phyloP scores from a whole-genome alignment of 768 basidiomycete species.

The Coprinellus micaceus region DNA sequence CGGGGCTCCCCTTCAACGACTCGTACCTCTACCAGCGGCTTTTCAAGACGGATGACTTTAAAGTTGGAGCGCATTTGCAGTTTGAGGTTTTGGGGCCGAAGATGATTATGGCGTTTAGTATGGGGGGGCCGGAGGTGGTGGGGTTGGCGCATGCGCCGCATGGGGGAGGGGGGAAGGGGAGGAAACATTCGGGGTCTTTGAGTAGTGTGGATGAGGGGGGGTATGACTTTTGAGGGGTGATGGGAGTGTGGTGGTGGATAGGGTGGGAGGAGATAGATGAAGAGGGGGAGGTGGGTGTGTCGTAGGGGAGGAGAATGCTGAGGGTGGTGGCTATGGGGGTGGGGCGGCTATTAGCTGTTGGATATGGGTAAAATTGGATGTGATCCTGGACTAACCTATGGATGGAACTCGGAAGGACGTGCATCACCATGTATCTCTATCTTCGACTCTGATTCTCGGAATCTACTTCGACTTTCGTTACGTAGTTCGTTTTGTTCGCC shows the following conservation, averaged over 20 bases:
- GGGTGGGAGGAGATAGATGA: neutral
- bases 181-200: slow-evolving; percentile 10
- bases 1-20: slow-evolving; percentile 42
- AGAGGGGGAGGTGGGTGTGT: too few relatives aligned
- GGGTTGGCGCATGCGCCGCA: slow-evolving; percentile 18
- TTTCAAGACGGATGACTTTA: slow-evolving; percentile 62
- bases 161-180: neutral
- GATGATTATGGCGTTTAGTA: slow-evolving; percentile 47
- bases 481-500: too few relatives aligned
- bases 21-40: slow-evolving; percentile 61
- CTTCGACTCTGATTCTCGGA: too few relatives aligned
- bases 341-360: too few relatives aligned
- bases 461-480: too few relatives aligned
- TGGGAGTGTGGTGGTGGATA: neutral
- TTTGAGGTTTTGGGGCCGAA: slow-evolving; percentile 49
- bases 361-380: too few relatives aligned
- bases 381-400: too few relatives aligned
- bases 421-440: too few relatives aligned
- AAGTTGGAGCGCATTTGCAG: slow-evolving; percentile 53
- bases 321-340: too few relatives aligned
- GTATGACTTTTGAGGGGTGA: slow-evolving; percentile 16
- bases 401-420: too few relatives aligned
- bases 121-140: slow-evolving; percentile 37
- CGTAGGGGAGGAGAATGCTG: too few relatives aligned
- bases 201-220: slow-evolving; percentile 13